A percentile compares a stretch with the other conserved stretches of the same genome.
Evolutionary conservation across 345 rosid species (phyloP).

Genomic region (Mangifera indica): DNA sequence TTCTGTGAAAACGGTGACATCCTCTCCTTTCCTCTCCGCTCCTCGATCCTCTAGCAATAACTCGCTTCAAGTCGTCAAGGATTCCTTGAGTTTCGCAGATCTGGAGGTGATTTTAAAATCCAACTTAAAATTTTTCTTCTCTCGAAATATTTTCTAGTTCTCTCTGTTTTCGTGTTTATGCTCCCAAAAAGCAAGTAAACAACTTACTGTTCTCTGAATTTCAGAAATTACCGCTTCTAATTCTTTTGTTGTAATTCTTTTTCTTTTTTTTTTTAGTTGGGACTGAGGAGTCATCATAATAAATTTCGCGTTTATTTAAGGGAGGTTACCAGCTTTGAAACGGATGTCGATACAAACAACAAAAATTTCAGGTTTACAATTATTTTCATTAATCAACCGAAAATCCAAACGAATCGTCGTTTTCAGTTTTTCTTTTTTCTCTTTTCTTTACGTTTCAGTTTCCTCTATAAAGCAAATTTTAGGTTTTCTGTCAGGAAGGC

Average conservation of each 20-base stretch:
- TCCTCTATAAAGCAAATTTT: not conserved
- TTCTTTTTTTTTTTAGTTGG: not conserved
- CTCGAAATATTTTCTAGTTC: too few relatives aligned
- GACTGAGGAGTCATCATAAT: not conserved
- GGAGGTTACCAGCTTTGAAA: constrained; percentile 46
- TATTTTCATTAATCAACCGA: constrained; percentile 3
- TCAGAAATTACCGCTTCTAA: not conserved
- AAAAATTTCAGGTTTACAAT: constrained; percentile 33
- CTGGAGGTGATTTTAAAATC: constrained; percentile 4
- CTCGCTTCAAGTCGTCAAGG: not conserved
- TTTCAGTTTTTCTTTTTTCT: not conserved
- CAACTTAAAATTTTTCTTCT: not conserved
- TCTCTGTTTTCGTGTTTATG: too few relatives aligned
- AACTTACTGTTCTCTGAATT: not conserved
- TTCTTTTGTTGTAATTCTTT: constrained; percentile 8
- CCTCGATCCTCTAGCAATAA: constrained; percentile 1
- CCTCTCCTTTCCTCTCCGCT: constrained; percentile 3
- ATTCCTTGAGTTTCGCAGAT: constrained; percentile 12
- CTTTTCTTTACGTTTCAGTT: too few relatives aligned
- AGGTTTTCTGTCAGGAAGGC: constrained; percentile 25
- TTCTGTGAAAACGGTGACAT: not conserved
- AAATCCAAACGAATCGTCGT: not conserved
- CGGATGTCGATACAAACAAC: constrained; percentile 41
- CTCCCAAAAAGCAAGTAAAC: not conserved
- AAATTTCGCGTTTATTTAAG: not conserved